A percentile compares a stretch with the other conserved stretches of the same genome.
These are phyloP conservation scores for Botrytis medusae DNA, from an alignment of 2,329 filamentous ascomycete species.

Conservation along the genomic window DNA sequence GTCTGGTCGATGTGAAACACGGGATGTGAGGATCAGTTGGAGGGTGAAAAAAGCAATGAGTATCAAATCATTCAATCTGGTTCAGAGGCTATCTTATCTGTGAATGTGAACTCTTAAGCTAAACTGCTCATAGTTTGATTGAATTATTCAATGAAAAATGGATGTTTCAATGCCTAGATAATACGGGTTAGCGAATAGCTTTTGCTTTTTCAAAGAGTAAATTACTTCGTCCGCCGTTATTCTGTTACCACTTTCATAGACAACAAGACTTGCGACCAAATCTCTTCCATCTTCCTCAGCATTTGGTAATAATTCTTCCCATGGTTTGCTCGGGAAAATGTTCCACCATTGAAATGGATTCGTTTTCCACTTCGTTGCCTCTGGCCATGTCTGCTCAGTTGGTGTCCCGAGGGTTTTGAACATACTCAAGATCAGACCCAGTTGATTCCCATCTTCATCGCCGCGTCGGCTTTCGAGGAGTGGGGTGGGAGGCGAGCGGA, in stretches of 20 bases:
- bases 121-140: neutral
- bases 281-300: constrained; percentile 59
- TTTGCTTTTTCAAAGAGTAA: neutral
- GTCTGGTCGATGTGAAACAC: neutral
- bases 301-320: constrained; percentile 68
- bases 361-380: constrained; percentile 63
- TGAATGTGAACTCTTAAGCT: neutral
- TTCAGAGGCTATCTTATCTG: neutral
- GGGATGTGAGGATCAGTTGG: neutral
- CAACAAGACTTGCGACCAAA: constrained; percentile 66
- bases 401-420: constrained; percentile 92
- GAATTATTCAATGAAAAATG: neutral
- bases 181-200: neutral
- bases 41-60: neutral
- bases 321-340: constrained; percentile 64
- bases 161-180: constrained; percentile 17
- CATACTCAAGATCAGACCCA: constrained; percentile 86
- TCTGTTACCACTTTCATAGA: constrained; percentile 68
- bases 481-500: constrained; percentile 52
- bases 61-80: neutral
- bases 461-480: constrained; percentile 77
- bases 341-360: constrained; percentile 92
- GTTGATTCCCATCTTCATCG: constrained; percentile 82
- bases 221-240: constrained; percentile 63
- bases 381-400: constrained; percentile 77